Base-by-base conservation (phyloP, 768 basidiomycete genomes). In the Podaxis sp. region DNA sequence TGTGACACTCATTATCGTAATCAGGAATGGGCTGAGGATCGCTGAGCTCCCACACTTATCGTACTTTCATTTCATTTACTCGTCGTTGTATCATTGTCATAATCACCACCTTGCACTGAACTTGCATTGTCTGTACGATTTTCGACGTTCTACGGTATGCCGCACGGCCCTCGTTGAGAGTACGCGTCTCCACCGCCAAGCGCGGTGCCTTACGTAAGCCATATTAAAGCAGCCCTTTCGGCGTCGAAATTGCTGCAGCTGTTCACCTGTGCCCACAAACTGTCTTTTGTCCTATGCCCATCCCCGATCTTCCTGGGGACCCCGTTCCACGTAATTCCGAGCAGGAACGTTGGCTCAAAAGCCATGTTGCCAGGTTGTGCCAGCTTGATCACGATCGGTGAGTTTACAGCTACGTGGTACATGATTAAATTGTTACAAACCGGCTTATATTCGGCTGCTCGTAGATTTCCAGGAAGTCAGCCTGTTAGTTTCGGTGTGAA, bases 1-100 rank as follows among this genome's bases (percentile, higher is more conserved):
- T 59, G 22, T 53, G 66, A 46, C 47, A 65, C 62, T 73, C 40
- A 71, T 54, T 60, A 36, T 63, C 37, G 63, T 59, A 57, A 67
- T 66, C 63, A 93, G 91, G 92, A 94, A 91, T 94, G 92, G 92
- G 92, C 92, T 66, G 92, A 94, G 81, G 92, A 94, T 72, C 88
- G 91, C 36, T 64, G 62, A 61, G 56, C 6, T 56, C 51, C 36
- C 38, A 29, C 63, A 61, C 59, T 43, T 60, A 59, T 37, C 40
- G 19, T 68, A 38, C 50, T 51, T 55, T 66, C 40, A 55, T 59
- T 63, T 37, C 51, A 43, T 40, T 61, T 58, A 54, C 57, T 62
- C 61, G 60, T 62, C 68, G 64, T 61, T 59, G 61, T 70, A 58
- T 55, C 58, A 56, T 59, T 47, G 38, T 62, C 46, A 80, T 82